Percentiles rank a stretch among this genome's conserved stretches.
Conservation (phyloP, 768 basidiomycete species). For the Galerina sulciceps region DNA sequence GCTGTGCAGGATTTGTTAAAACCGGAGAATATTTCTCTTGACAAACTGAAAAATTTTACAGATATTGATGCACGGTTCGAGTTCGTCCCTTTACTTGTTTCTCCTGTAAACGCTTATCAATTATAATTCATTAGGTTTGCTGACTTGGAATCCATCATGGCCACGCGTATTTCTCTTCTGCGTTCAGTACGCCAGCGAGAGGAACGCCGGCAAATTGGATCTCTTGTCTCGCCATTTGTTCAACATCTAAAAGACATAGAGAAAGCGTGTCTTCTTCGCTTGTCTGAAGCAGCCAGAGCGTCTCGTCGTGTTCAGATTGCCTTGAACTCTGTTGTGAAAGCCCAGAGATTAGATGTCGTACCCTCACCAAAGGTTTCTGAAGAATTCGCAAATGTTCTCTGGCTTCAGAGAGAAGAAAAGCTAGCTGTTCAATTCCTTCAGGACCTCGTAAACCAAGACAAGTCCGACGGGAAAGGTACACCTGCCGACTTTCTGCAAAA, state of each 20-base stretch:
- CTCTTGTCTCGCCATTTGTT: slow-evolving; percentile 57
- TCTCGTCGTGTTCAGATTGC: slow-evolving; percentile 79
- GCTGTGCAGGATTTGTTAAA: slow-evolving; percentile 36
- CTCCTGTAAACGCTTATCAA: slow-evolving; percentile 1
- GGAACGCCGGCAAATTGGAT: slow-evolving; percentile 78
- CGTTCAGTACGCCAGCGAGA: slow-evolving; percentile 72
- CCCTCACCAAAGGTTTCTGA: slow-evolving; percentile 60
- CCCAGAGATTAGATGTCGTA: slow-evolving; percentile 59
- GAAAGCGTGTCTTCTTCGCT: slow-evolving; percentile 66
- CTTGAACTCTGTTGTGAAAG: slow-evolving; percentile 81
- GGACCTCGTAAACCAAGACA: slow-evolving; percentile 28
- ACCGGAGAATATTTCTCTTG: slow-evolving; percentile 34
- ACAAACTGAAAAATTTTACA: slow-evolving; percentile 46
- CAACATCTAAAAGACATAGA: slow-evolving; percentile 61
- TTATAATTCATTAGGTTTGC: slow-evolving; percentile 56
- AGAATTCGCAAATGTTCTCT: slow-evolving; percentile 90
- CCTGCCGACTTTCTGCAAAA: slow-evolving; percentile 23
- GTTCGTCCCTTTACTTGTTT: slow-evolving; percentile 46
- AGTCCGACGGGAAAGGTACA: background rate
- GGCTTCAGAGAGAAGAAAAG: slow-evolving; percentile 85
- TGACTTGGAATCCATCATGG: slow-evolving; percentile 76
- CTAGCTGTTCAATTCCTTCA: slow-evolving; percentile 78
- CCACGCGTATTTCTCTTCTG: slow-evolving; percentile 82
- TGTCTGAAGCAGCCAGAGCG: slow-evolving; percentile 74
- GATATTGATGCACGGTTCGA: slow-evolving; percentile 62